Evolutionary conservation across 2,329 filamentous ascomycete genomes (phyloP).

Genomic region (Colletotrichum cuscutae): DNA sequence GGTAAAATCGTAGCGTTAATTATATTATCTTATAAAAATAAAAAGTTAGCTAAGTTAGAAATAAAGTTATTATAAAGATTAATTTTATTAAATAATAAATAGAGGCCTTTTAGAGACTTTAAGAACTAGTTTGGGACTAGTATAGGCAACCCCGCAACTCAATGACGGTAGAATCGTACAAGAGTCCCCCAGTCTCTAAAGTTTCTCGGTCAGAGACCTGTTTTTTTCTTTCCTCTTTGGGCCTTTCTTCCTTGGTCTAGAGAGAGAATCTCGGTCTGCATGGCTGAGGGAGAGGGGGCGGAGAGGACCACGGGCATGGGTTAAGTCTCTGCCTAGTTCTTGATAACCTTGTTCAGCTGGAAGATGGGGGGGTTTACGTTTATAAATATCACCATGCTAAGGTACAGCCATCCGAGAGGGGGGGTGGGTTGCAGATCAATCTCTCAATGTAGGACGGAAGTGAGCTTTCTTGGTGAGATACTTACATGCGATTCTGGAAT

Average conservation of each 20-base stretch:
- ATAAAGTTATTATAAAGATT: too few relatives aligned
- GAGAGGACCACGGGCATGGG: not conserved
- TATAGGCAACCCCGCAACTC: not conserved
- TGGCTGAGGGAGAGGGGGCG: not conserved
- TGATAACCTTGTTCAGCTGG: not conserved
- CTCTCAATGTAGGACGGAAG: not conserved
- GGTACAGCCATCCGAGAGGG: not conserved
- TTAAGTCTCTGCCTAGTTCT: not conserved
- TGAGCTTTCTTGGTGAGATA: not conserved
- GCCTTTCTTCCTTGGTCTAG: not conserved
- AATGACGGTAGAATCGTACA: not conserved
- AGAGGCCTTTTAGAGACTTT: too few relatives aligned
- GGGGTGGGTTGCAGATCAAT: not conserved
- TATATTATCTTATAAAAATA: too few relatives aligned
- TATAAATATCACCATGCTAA: conserved; percentile 5
- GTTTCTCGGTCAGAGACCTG: not conserved
- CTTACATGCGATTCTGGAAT: not conserved
- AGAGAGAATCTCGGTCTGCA: not conserved
- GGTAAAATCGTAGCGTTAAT: too few relatives aligned
- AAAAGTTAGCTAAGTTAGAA: too few relatives aligned
- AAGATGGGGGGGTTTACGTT: not conserved
- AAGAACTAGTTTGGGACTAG: not conserved
- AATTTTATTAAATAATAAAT: too few relatives aligned
- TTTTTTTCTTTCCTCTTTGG: too few relatives aligned
- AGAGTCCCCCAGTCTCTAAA: not conserved